Percentiles rank a stretch among this genome's conserved stretches.
phyloP scores from a whole-genome alignment of 1,139 yeast species.

The Groenewaldozyma sp. region DNA sequence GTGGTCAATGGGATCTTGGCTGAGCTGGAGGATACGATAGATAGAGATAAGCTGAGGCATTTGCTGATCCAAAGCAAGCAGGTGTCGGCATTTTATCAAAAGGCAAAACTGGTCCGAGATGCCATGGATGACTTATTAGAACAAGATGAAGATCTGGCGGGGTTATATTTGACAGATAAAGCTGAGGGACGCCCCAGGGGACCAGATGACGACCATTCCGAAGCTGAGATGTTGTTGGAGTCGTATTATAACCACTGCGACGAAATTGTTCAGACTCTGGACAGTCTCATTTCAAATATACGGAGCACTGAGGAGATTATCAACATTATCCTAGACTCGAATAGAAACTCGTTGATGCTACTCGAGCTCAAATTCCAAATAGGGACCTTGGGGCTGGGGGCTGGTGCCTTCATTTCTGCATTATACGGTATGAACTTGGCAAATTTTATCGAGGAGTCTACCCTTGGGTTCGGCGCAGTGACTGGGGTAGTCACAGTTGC shows the following conservation, averaged over 20 bases:
- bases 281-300: conserved; percentile 73
- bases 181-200: conserved; percentile 25
- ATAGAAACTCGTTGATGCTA: conserved; percentile 88
- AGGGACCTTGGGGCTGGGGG: conserved; percentile 79
- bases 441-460: conserved; percentile 79
- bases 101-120: conserved; percentile 72
- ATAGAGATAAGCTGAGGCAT: conserved; percentile 70
- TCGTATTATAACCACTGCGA: conserved; percentile 93
- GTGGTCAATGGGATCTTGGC: conserved; percentile 69
- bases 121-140: conserved; percentile 82
- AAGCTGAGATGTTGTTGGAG: conserved; percentile 84
- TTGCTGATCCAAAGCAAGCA: conserved; percentile 74
- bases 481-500: conserved; percentile 40
- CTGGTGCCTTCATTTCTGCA: conserved; percentile 76
- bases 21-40: conserved; percentile 80
- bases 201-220: conserved; percentile 46
- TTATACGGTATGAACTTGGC: conserved; percentile 94
- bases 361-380: conserved; percentile 81
- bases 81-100: conserved; percentile 72
- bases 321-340: conserved; percentile 88
- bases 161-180: conserved; percentile 62
- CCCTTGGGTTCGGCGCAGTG: conserved; percentile 56
- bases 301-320: conserved; percentile 93
- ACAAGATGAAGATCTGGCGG: conserved; percentile 85
- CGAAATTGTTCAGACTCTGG: conserved; percentile 91